Percentiles rank a stretch among this genome's conserved stretches.
Evolutionary conservation across 805 yeast genomes (phyloP).

Genomic region (Lachancea sp.): DNA sequence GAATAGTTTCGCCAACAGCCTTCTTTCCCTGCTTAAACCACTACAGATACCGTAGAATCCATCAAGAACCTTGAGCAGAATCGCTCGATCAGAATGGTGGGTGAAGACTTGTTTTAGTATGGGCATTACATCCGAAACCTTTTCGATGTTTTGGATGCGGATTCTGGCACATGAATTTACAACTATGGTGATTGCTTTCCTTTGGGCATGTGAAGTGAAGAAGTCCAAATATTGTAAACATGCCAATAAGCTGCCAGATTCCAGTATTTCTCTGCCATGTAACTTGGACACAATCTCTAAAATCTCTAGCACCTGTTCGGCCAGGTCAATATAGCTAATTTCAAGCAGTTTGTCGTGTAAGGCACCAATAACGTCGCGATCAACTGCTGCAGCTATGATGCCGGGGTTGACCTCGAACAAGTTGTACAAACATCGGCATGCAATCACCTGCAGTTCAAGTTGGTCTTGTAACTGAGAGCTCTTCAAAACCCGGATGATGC

Average conservation of each 20-base stretch:
- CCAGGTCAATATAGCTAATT: conserved; percentile 79
- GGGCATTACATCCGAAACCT: conserved; percentile 52
- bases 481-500: conserved; percentile 51
- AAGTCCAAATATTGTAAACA: conserved; percentile 77
- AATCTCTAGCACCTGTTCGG: conserved; percentile 83
- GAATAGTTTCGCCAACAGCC: conserved; percentile 21
- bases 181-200: conserved; percentile 68
- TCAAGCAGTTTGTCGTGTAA: conserved; percentile 62
- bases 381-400: conserved; percentile 54
- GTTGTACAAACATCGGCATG: conserved; percentile 80
- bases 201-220: conserved; percentile 81
- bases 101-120: conserved; percentile 47
- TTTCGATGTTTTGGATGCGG: conserved; percentile 38
- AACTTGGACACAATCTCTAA: conserved; percentile 59
- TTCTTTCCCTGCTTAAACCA: conserved; percentile 16
- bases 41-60: conserved; percentile 26
- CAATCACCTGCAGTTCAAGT: conserved; percentile 72
- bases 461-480: conserved; percentile 55
- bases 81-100: conserved; percentile 45
- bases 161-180: conserved; percentile 59
- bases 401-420: conserved; percentile 68
- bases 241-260: conserved; percentile 55
- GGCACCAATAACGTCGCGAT: conserved; percentile 58
- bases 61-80: conserved; percentile 19
- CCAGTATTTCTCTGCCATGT: conserved; percentile 45